Evolutionary conservation across 768 basidiomycete species (phyloP).

Genomic region (Tricholoma bakamatsutake): DNA sequence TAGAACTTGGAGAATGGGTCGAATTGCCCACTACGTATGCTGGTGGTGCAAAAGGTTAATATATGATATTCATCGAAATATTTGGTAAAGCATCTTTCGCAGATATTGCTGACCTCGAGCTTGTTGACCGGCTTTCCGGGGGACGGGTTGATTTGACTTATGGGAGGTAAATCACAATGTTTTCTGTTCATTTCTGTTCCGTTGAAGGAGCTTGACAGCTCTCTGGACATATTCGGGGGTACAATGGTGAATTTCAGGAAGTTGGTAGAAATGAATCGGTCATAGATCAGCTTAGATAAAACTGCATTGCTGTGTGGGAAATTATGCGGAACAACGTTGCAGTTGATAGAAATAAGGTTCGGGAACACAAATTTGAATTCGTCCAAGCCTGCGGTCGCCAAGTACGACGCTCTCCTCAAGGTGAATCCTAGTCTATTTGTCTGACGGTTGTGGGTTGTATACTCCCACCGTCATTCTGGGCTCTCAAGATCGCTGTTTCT

Average conservation of each 20-base stretch:
- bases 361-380: constrained; percentile 25
- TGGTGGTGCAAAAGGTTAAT: constrained; percentile 83
- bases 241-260: constrained; percentile 48
- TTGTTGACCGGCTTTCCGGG: constrained; percentile 72
- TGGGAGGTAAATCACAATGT: constrained; percentile 49
- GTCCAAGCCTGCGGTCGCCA: constrained; percentile 27
- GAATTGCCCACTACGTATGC: constrained; percentile 93
- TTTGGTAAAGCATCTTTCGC: not conserved
- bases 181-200: not conserved
- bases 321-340: constrained; percentile 34
- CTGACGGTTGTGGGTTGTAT: not conserved
- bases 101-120: constrained; percentile 78
- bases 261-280: constrained; percentile 8
- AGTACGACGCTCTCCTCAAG: constrained; percentile 38
- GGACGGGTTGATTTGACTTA: constrained; percentile 88
- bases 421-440: constrained; percentile 26
- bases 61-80: not conserved
- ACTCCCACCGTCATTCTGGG: not conserved
- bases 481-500: not conserved
- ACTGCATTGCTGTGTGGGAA: constrained; percentile 17
- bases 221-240: constrained; percentile 72
- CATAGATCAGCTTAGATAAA: constrained; percentile 33
- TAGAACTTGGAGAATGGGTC: constrained; percentile 90
- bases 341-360: constrained; percentile 43
- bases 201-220: constrained; percentile 16